phyloP scores from a whole-genome alignment of 495 filamentous ascomycete species.

The Trichoderma virens region DNA sequence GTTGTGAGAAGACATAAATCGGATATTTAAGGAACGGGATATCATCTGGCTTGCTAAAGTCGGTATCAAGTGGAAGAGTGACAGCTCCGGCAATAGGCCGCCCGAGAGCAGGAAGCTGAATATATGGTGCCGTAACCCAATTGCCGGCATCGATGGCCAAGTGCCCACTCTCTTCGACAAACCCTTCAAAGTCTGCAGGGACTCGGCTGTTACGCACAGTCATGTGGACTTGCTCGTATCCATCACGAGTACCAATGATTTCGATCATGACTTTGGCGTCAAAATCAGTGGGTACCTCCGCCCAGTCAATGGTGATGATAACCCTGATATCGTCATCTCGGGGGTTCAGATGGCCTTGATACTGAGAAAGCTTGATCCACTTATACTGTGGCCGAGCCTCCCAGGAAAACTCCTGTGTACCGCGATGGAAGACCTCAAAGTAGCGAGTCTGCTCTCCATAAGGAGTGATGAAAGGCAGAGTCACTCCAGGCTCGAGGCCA shows the following conservation, averaged over 20 bases:
- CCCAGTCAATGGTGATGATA: not conserved
- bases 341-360: slow-evolving; percentile 1
- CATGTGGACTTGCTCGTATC: not conserved
- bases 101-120: slow-evolving; percentile 4
- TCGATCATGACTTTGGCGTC: not conserved
- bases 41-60: slow-evolving; percentile 2
- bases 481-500: not conserved
- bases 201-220: not conserved
- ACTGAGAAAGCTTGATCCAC: not conserved
- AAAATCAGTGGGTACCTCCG: not conserved
- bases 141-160: not conserved
- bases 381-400: not conserved
- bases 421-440: slow-evolving; percentile 1
- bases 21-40: not conserved
- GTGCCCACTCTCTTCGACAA: not conserved
- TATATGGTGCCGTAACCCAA: not conserved
- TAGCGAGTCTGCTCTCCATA: slow-evolving; percentile 1
- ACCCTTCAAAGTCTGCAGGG: not conserved
- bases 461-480: not conserved
- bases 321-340: not conserved
- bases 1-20: not conserved
- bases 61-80: not conserved
- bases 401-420: not conserved
- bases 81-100: not conserved
- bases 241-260: not conserved